Base-by-base conservation (phyloP, 768 basidiomycete genomes). In the Clitopilus hobsonii region DNA sequence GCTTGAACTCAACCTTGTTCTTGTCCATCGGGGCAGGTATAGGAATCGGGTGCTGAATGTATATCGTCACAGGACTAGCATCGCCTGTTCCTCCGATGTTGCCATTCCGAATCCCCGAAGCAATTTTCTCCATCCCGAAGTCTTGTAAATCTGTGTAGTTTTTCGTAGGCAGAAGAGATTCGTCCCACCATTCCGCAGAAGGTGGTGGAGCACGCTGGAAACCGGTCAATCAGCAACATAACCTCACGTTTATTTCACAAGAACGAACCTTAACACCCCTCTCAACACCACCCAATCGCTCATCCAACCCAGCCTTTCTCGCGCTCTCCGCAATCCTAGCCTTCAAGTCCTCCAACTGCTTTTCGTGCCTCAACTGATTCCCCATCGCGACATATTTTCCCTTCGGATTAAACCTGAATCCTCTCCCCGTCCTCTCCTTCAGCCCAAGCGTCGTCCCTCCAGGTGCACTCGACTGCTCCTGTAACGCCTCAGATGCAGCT, bases 101-200 rank as follows among this genome's bases (percentile, higher is more conserved):
- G 52, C 92, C 71, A 13, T 71, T 69, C 24, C 76, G 72, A 45
- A 86, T 61, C 25, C 85, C 85, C 23, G 79, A 67, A 2, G 71
- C 13, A 52, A 92, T 71, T 13, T 71, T 69, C 23, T 77, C 73
- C 49, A 86, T 61, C 25, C 85, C 86, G 23, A 79, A 67, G 1
- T 71, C 70, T 5, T 45, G n/a, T 50, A 96, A 67, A 55, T 95
- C 94, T 45, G 83, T 81, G 68, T 98, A 98, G 3, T 74, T 79
- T 71, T 89, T 87, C 61, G 76, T 86, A 0, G 91, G 89, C 8
- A 99, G 73, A 13, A 98, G 74, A 0, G 91, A 81, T 20, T 82
- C 86, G 70, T 99, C 97, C 97, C 97, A 99, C 97, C 97, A 99
- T 68, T 98, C 97, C 3, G 87, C 82, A 4, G 83, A 86, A 0